Evolutionary conservation across 768 basidiomycete species (phyloP).

Genomic region (Ephemerocybe angulata): DNA sequence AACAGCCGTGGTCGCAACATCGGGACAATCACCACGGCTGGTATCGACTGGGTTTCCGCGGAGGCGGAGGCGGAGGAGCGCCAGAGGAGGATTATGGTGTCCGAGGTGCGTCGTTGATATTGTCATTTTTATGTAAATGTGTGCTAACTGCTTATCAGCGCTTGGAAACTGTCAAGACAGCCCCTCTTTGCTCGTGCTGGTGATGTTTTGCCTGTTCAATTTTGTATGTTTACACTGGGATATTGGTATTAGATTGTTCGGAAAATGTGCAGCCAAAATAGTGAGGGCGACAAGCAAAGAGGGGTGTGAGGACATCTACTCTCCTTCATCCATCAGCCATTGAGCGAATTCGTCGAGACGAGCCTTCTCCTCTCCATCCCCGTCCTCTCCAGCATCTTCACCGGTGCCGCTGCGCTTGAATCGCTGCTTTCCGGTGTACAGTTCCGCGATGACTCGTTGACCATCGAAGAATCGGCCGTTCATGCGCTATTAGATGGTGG

Average conservation of each 20-base stretch:
- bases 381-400: constrained; percentile 54
- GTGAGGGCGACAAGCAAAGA: not conserved
- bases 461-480: constrained; percentile 89
- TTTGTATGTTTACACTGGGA: constrained; percentile 9
- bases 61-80: constrained; percentile 29
- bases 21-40: constrained; percentile 30
- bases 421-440: constrained; percentile 78
- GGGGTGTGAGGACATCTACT: constrained; percentile 31
- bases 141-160: constrained; percentile 45
- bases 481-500: constrained; percentile 67
- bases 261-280: not conserved
- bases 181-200: constrained; percentile 73
- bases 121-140: constrained; percentile 2
- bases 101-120: constrained; percentile 51
- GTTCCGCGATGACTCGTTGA: constrained; percentile 72
- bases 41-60: constrained; percentile 46
- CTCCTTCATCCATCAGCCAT: constrained; percentile 83
- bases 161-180: constrained; percentile 65
- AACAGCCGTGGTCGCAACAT: constrained; percentile 20
- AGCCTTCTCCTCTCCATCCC: constrained; percentile 74
- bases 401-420: constrained; percentile 73
- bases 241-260: constrained; percentile 2
- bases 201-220: constrained; percentile 23
- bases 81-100: constrained; percentile 58
- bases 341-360: constrained; percentile 84